Conservation (phyloP, 2,329 filamentous ascomycete species). For the Aspergillus brasiliensis region DNA sequence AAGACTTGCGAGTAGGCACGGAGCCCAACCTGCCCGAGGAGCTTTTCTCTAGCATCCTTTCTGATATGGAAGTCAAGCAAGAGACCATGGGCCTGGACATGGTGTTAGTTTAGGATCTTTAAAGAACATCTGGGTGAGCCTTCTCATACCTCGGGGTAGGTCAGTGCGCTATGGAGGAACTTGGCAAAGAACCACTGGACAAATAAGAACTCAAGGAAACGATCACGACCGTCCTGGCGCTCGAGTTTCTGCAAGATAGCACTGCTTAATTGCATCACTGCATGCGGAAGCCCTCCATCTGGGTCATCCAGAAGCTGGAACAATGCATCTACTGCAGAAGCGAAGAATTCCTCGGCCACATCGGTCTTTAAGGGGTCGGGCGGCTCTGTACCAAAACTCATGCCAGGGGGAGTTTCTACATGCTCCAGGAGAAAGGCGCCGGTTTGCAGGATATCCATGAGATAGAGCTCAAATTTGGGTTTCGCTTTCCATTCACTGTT, state of each 20-base stretch:
- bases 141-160: conserved; percentile 75
- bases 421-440: conserved; percentile 88
- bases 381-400: conserved; percentile 70
- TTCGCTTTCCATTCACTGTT: conserved; percentile 90
- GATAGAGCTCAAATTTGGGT: conserved; percentile 86
- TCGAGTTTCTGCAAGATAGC: conserved; percentile 76
- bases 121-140: not conserved
- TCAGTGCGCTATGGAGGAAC: conserved; percentile 80
- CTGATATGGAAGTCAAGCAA: conserved; percentile 91
- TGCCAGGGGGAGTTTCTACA: conserved; percentile 74
- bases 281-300: conserved; percentile 83
- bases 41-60: conserved; percentile 80
- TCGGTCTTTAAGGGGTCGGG: conserved; percentile 71
- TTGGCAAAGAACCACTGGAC: conserved; percentile 90
- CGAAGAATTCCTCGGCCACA: conserved; percentile 85
- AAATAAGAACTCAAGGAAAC: conserved; percentile 79
- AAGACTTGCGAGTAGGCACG: conserved; percentile 77
- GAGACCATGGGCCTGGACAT: conserved; percentile 57
- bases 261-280: conserved; percentile 79
- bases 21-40: conserved; percentile 73
- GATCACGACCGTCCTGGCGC: conserved; percentile 69
- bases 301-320: conserved; percentile 86
- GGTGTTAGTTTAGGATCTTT: conserved; percentile 27
- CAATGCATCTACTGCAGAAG: conserved; percentile 74
- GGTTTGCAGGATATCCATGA: conserved; percentile 92